Evolutionary conservation across 23 red algal species (phyloP), one percentile per base, ranked within the genome.

Genomic region (Pyropia yezoensis): DNA sequence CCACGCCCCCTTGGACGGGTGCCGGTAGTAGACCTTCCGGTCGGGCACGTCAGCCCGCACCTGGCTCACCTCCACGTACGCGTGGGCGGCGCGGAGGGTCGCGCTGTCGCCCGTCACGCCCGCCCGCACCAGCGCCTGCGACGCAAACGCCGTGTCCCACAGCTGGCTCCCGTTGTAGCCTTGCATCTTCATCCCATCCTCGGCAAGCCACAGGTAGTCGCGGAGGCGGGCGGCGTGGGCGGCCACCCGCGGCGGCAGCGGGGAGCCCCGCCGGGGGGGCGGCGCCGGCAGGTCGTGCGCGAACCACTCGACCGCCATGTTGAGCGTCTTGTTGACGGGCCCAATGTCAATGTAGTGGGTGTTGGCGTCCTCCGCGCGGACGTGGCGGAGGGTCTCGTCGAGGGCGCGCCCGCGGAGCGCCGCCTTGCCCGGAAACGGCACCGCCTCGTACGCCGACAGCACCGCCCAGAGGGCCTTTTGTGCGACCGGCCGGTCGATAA

Each of bases 101-200:
- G 64, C 70, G 17, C 52, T 54, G 13, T 63, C 8, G 8, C 80
- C 54, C 0, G 58, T 57, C 19, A 59, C 47, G 27, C 63, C 65
- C 8, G 67, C 76, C 29, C 75, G 52, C 61, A 81, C 71, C 22
- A 90, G 72, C 14, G 94, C 94, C 69, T 98, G 94, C 11, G 54
- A 72, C 3, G 94, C 65, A 70, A 98, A 98, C 20, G 94, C 94
- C 57, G 94, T 98, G 63, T 98, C 94, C 94, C 94, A 98, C 23
- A 98, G 78, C 76, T 98, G 94, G 51, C 81, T 88, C 11, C 94
- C 94, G 61, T 98, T 98, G 63, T 98, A 98, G 14, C 94, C 94
- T 59, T 98, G 94, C 94, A 98, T 98, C 74, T 91, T 98, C 94
- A 98, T 98, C 8, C 94, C 94, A 71, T 98, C 94, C 65, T 98